Conservation (phyloP, 257 asterid genomes). For the Coffea eugenioides region DNA sequence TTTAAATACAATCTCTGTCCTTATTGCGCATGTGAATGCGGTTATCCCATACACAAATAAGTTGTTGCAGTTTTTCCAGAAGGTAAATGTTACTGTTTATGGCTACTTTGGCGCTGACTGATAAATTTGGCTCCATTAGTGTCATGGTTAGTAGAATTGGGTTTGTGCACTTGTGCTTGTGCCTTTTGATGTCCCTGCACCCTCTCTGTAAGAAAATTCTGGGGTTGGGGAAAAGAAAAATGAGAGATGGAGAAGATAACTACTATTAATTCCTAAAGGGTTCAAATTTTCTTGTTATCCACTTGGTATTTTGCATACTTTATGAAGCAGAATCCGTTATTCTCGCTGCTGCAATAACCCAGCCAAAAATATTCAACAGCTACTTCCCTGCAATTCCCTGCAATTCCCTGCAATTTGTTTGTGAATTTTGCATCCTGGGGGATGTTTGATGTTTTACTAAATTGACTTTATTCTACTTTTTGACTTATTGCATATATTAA, state of each 20-base stretch:
- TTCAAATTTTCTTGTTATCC: not conserved
- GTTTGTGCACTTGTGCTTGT: not conserved
- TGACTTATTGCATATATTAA: slow-evolving; percentile 20
- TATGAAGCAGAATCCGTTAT: not conserved
- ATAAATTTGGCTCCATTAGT: not conserved
- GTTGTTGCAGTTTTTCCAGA: slow-evolving; percentile 78
- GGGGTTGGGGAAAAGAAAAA: not conserved
- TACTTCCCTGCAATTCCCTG: not conserved
- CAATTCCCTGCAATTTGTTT: not conserved
- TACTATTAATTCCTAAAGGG: not conserved
- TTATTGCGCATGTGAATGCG: slow-evolving; percentile 70
- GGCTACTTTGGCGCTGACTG: not conserved
- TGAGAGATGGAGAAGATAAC: not conserved
- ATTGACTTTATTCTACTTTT: not conserved
- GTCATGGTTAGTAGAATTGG: not conserved
- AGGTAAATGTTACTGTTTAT: slow-evolving; percentile 41
- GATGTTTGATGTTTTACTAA: not conserved
- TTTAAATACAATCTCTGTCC: slow-evolving; percentile 78
- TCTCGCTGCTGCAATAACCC: not conserved
- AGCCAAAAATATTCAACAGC: not conserved
- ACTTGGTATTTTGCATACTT: not conserved
- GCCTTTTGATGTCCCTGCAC: not conserved
- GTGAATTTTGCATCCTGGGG: slow-evolving; percentile 6
- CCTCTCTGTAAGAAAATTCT: not conserved
- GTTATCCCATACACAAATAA: slow-evolving; percentile 74